Evolutionary conservation across 352 stramenopile species (phyloP), one percentile per base, ranked within the genome.

Genomic region (Phytophthora chlamydospora): DNA sequence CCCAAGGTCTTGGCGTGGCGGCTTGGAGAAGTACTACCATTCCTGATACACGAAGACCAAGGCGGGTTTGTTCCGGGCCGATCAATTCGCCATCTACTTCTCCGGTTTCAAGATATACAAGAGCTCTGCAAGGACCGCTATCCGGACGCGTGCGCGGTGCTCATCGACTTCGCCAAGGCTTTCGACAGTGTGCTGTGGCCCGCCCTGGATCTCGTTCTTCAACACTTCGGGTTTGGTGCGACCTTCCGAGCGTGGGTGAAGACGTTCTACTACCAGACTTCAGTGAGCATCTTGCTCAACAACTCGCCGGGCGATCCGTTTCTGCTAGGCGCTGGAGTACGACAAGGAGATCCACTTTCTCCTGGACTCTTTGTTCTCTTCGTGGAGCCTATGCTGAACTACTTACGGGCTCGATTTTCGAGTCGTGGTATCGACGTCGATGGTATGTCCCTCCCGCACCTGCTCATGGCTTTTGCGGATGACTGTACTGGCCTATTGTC

Each of bases 341-440:
- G 58, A 7, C 44, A 67, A 52, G 49, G 58, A n/a, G 43, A 67
- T 27, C 42, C 43, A 10, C 44, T 67, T 12, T 62, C 58, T 13
- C 50, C 49, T 1, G 58, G 33, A 31, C 50, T 67, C 1, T 67
- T 67, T 33, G 50, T 57, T 1, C 24, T 67, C 6, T 68, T 58
- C 17, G 9, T 68, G 3, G 50, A 68, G 11, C 50, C 59, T 14
- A 51, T 68, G 44, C 9, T 68, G 33, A 68, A 58, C 21, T 62
- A 43, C 16, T 44, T 53, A 10, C 36, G 51, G 0, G n/a, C 8
- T 1, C 14, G 16, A 0, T 6, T 50, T 3, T 19, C 27, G 1
- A 31, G 4, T 17, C 34, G n/a, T 9, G 50, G 35, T 4, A 32
- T 62, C 6, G 1, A 33, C 1, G 31, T 58, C 2, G 14, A 50